These are phyloP conservation scores for Zygnema circumcarinatum DNA, from an alignment of 139 green algal genomes.

Conservation along the genomic window DNA sequence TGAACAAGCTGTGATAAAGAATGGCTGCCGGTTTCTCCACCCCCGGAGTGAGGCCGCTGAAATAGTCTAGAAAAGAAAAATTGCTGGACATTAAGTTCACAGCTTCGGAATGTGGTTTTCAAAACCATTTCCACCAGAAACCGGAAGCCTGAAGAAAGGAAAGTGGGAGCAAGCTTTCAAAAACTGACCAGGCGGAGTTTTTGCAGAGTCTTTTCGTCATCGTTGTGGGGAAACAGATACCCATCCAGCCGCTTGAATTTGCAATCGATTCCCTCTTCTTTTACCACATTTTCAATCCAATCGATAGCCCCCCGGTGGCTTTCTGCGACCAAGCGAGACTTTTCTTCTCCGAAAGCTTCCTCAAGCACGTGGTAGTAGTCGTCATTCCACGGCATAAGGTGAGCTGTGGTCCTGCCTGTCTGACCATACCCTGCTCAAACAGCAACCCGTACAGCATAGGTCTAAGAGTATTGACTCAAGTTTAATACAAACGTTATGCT, in stretches of 20 bases:
- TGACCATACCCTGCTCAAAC: slow-evolving; percentile 62
- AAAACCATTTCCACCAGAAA: too few species aligned
- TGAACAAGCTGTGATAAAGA: background rate
- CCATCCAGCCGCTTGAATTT: slow-evolving; percentile 64
- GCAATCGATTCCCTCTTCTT: slow-evolving; percentile 70
- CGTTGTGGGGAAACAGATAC: slow-evolving; percentile 69
- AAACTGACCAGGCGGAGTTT: slow-evolving; percentile 16
- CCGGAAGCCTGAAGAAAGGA: background rate
- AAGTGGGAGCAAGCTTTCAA: background rate
- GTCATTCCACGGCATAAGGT: slow-evolving; percentile 72
- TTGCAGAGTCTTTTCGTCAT: slow-evolving; percentile 28
- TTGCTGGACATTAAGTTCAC: too few species aligned
- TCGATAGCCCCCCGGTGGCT: slow-evolving; percentile 66
- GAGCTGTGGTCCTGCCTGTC: slow-evolving; percentile 71
- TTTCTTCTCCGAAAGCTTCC: slow-evolving; percentile 65
- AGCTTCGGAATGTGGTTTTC: too few species aligned
- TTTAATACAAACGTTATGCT: background rate
- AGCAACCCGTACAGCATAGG: background rate
- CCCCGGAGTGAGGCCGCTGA: too few species aligned
- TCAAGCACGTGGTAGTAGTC: slow-evolving; percentile 70
- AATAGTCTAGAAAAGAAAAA: too few species aligned
- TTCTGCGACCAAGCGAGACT: slow-evolving; percentile 63
- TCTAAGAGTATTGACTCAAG: background rate
- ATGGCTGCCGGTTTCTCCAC: too few species aligned
- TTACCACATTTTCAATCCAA: slow-evolving; percentile 66